Evolutionary conservation across 371 early-diverging fungal genomes (phyloP).

Genomic region (Circinella umbellata): DNA sequence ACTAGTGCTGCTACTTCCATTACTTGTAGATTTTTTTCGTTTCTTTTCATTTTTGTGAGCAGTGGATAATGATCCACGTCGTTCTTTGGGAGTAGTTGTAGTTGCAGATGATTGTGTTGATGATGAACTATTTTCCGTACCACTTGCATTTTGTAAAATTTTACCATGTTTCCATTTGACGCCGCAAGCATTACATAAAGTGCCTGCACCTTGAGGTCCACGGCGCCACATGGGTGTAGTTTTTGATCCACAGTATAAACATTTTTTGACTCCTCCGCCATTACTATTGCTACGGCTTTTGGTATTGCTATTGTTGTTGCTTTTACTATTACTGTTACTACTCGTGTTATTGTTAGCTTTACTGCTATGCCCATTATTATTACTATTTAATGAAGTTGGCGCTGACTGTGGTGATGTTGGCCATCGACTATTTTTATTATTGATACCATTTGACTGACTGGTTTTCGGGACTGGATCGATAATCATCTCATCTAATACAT

Average conservation of each 20-base stretch:
- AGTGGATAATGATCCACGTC: constrained; percentile 16
- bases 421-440: constrained; percentile 85
- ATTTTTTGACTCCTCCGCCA: constrained; percentile 45
- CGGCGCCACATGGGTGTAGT: constrained; percentile 92
- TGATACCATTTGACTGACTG: constrained; percentile 49
- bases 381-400: neutral
- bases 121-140: constrained; percentile 22
- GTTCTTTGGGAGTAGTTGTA: constrained; percentile 14
- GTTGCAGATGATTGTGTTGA: neutral
- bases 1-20: neutral
- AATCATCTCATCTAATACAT: constrained; percentile 50
- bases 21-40: constrained; percentile 16
- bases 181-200: constrained; percentile 91
- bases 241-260: constrained; percentile 80
- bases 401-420: constrained; percentile 86
- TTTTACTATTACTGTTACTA: constrained; percentile 72
- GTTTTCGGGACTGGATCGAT: constrained; percentile 78
- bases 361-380: constrained; percentile 66
- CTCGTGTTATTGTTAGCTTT: constrained; percentile 74
- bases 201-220: constrained; percentile 80
- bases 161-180: constrained; percentile 87
- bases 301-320: constrained; percentile 76
- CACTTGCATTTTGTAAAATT: constrained; percentile 33
- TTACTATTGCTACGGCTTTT: neutral
- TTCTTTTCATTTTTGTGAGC: constrained; percentile 15